phyloP scores from a whole-genome alignment of 2,329 filamentous ascomycete species.

The Fonsecaea monophora region DNA sequence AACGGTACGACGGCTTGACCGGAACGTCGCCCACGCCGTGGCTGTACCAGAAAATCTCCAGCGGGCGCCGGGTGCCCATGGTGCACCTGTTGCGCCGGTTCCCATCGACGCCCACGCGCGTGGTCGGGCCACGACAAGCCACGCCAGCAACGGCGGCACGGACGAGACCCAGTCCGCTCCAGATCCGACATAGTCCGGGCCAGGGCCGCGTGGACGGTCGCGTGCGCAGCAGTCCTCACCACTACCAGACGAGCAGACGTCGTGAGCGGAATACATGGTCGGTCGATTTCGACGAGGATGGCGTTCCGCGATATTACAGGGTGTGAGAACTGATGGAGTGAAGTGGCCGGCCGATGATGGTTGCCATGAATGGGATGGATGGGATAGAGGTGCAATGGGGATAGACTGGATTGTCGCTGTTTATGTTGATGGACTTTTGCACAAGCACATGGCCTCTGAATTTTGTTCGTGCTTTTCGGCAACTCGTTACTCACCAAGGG shows the following conservation, averaged over 20 bases:
- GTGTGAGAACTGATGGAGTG: no score
- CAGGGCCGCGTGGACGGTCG: neutral
- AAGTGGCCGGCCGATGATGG: no score
- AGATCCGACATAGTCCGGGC: neutral
- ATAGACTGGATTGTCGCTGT: no score
- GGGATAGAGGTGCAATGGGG: no score
- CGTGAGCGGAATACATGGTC: neutral
- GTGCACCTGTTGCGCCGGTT: neutral
- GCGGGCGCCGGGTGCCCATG: no score
- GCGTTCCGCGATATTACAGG: neutral
- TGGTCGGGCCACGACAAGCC: neutral
- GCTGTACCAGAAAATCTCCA: neutral
- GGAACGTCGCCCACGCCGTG: neutral
- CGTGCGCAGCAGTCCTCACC: neutral
- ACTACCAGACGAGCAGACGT: neutral
- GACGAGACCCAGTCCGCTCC: neutral
- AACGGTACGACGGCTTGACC: neutral
- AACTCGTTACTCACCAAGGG: no score
- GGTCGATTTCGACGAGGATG: neutral
- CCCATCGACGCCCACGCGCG: neutral
- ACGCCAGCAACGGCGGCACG: neutral
- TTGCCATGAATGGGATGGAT: no score
- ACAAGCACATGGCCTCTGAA: no score
- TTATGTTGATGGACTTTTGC: no score
- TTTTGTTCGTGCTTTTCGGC: no score